phyloP scores from a whole-genome alignment of 148 eudicot species.

The Spergularia bocconei region DNA sequence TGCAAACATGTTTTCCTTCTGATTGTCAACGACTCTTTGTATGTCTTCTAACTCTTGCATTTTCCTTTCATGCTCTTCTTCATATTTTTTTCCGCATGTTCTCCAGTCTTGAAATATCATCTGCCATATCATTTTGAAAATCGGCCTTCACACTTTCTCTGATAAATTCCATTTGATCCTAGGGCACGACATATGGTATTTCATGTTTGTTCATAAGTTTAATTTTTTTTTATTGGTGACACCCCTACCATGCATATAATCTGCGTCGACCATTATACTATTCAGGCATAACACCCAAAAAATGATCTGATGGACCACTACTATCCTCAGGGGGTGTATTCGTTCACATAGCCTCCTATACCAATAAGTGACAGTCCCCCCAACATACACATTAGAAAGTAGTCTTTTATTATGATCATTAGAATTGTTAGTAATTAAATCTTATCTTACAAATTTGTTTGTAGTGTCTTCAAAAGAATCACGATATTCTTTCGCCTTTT shows the following conservation, averaged over 20 bases:
- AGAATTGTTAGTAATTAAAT: not conserved
- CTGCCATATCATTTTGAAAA: not conserved
- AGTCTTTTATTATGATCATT: not conserved
- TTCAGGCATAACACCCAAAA: not conserved
- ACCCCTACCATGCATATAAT: constrained; percentile 14
- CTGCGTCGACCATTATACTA: not conserved
- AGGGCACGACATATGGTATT: not conserved
- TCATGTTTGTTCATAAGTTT: not conserved
- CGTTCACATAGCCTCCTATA: not conserved
- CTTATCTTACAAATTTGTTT: constrained; percentile 6
- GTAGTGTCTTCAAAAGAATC: not conserved
- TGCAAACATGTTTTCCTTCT: not conserved
- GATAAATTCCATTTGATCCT: not conserved
- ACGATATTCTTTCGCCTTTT: not conserved
- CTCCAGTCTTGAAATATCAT: not conserved
- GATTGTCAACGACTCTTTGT: not conserved
- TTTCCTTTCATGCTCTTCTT: constrained; percentile 10
- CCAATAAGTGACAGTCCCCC: not conserved
- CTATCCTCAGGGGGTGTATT: not conserved
- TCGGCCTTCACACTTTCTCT: not conserved
- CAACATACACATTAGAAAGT: not conserved
- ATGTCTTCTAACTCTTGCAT: constrained; percentile 9
- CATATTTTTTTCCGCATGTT: not conserved
- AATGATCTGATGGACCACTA: not conserved
- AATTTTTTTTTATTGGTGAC: constrained; percentile 4